These are phyloP conservation scores for Colletotrichum tofieldiae DNA, from an alignment of 2,329 filamentous ascomycete species.

Conservation along the genomic window DNA sequence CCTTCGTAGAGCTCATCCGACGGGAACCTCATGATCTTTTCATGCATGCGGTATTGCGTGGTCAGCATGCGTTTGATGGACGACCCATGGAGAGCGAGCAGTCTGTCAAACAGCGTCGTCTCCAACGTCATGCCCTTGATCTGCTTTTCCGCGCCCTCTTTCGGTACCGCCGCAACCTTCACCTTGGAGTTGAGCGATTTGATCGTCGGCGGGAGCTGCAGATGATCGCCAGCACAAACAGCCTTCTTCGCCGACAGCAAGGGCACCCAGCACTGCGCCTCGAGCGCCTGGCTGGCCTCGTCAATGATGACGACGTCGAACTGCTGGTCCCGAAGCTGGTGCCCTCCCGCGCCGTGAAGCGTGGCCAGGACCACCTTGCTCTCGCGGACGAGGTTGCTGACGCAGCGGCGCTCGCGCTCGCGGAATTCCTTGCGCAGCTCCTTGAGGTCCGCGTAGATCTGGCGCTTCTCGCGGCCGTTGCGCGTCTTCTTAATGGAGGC, in stretches of 20 bases:
- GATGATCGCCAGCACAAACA: conserved; percentile 92
- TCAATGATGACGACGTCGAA: conserved; percentile 98
- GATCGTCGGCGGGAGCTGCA: conserved; percentile 95
- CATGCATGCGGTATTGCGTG: conserved; percentile 98
- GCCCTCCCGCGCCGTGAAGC: conserved; percentile 90
- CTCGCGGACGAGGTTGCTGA: conserved; percentile 79
- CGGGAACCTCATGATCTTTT: conserved; percentile 94
- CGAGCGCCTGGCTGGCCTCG: conserved; percentile 94
- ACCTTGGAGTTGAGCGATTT: conserved; percentile 79
- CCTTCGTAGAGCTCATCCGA: conserved; percentile 90
- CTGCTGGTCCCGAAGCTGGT: conserved; percentile 82
- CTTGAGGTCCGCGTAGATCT: conserved; percentile 88
- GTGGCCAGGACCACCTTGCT: conserved; percentile 94
- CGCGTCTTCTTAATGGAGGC: conserved; percentile 89
- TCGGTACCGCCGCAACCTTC: conserved; percentile 48
- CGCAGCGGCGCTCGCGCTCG: conserved; percentile 86
- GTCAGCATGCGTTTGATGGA: conserved; percentile 95
- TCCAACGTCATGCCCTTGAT: conserved; percentile 78
- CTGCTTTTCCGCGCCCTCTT: conserved; percentile 53
- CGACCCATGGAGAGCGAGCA: conserved; percentile 85
- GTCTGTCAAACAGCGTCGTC: conserved; percentile 92
- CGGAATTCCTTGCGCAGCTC: conserved; percentile 91
- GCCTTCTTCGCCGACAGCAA: conserved; percentile 86
- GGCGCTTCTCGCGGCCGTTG: conserved; percentile 82
- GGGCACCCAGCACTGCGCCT: conserved; percentile 98